phyloP scores from a whole-genome alignment of 495 filamentous ascomycete species.

The Coniosporium apollinis region DNA sequence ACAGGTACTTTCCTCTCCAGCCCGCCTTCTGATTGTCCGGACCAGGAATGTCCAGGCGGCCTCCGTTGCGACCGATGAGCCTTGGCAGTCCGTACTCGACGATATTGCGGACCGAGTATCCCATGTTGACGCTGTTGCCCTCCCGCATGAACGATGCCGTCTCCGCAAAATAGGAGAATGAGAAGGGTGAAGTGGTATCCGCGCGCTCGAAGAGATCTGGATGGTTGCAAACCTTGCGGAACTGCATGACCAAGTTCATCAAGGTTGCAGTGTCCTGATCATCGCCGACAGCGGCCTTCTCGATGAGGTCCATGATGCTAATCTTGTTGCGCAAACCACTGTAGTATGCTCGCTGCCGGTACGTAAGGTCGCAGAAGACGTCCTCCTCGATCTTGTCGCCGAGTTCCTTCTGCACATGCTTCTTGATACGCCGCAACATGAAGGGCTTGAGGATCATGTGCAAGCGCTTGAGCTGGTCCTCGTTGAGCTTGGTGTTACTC shows the following conservation, averaged over 20 bases:
- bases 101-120: conserved; percentile 71
- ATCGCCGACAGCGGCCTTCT: conserved; percentile 88
- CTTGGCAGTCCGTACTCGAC: conserved; percentile 74
- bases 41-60: conserved; percentile 60
- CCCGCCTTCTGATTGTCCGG: conserved; percentile 57
- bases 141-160: conserved; percentile 89
- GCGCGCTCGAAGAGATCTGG: conserved; percentile 93
- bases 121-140: conserved; percentile 58
- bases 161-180: conserved; percentile 71
- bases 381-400: conserved; percentile 97
- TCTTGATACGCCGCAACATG: conserved; percentile 98
- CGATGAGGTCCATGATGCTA: conserved; percentile 95
- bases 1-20: conserved; percentile 54
- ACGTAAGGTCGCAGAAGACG: conserved; percentile 91
- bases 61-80: conserved; percentile 58
- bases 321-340: conserved; percentile 84
- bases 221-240: conserved; percentile 98
- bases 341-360: conserved; percentile 92
- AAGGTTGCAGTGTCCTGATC: conserved; percentile 87
- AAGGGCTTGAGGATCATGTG: conserved; percentile 99
- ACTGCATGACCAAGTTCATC: conserved; percentile 99
- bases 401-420: conserved; percentile 95
- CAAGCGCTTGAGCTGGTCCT: conserved; percentile 86
- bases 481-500: conserved; percentile 96
- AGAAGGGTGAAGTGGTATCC: conserved; percentile 75